These are phyloP conservation scores for Cadophora luteo-olivacea DNA, from an alignment of 2,329 filamentous ascomycete species.

Conservation along the genomic window DNA sequence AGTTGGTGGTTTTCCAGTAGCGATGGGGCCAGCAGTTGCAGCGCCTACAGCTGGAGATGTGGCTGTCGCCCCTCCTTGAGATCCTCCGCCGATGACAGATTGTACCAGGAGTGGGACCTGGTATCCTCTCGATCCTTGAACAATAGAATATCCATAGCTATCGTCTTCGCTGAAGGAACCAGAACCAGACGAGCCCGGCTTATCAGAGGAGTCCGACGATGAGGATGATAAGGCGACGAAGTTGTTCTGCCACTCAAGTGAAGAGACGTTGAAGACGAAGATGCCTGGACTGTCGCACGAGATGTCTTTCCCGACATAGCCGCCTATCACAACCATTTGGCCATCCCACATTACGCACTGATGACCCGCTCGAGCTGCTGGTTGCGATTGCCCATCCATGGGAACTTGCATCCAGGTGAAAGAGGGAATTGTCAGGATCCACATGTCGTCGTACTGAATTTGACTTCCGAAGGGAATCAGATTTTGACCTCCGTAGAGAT, in stretches of 20 bases:
- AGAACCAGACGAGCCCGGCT: conserved; percentile 46
- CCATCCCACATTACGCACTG: conserved; percentile 72
- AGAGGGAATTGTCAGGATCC: conserved; percentile 74
- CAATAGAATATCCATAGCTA: conserved; percentile 47
- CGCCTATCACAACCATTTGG: conserved; percentile 74
- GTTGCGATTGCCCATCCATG: conserved; percentile 57
- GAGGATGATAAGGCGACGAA: conserved; percentile 64
- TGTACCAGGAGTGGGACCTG: conserved; percentile 68
- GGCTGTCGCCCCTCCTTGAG: conserved; percentile 68
- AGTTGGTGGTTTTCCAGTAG: conserved; percentile 71
- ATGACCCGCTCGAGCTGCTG: conserved; percentile 70
- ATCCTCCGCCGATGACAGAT: conserved; percentile 65
- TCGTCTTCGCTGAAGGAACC: conserved; percentile 15
- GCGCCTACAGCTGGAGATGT: conserved; percentile 67
- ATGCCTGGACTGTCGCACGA: conserved; percentile 72
- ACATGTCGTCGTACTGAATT: conserved; percentile 72
- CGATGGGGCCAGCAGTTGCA: conserved; percentile 72
- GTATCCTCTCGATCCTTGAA: conserved; percentile 68
- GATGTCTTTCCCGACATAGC: conserved; percentile 67
- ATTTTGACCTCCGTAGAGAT: conserved; percentile 80
- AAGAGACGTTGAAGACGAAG: conserved; percentile 75
- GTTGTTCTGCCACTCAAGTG: conserved; percentile 65
- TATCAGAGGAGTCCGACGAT: conserved; percentile 30
- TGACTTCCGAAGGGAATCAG: conserved; percentile 65
- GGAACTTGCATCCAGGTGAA: conserved; percentile 77